Evolutionary conservation across 1,284 basidiomycete genomes (phyloP), one percentile per base, ranked within the genome.

Genomic region (Ceratobasidium sp.): DNA sequence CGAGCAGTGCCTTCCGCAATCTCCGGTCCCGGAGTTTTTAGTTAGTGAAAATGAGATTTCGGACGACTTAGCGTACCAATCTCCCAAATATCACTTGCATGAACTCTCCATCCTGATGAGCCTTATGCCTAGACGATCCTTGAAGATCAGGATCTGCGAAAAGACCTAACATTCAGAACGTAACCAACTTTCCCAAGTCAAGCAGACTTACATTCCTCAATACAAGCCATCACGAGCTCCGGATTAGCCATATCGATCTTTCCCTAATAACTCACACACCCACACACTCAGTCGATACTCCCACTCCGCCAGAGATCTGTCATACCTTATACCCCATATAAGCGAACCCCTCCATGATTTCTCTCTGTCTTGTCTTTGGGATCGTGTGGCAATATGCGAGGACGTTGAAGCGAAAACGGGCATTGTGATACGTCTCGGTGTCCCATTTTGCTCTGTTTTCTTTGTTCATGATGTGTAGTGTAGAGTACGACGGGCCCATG

Each of bases 211-310:
- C 95, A 98, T 83, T 99, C 98, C 84, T 99, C 97, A 75, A 93
- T 93, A 46, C 93, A 89, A 3, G 89, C 88, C 69, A 96, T 84
- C 30, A 88, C 87, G 41, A 96, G 87, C 44, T 96, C 88, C 0
- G 98, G 93, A 41, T 85, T 85, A 76, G 90, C 91, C 86, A 99
- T 88, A 73, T 93, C 88, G 77, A 98, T 95, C 76, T 87, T 87
- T 5, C 96, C 96, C 74, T 86, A 80, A 38, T 74, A 97, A 26
- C 21, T 26, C 38, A 38, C 35, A 38, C 35, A 38, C 35, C 38
- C 23, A 46, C 38, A 44, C 38, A 5, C 52, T 43, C 54, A 52
- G 21, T 21, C 63, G 11, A n/a, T n/a, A 16, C 30, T 41, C 35
- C 18, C 18, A 32, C 18, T 58, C 35, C 35, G 35, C 14, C 26